Base-by-base conservation (phyloP, 345 rosid species). In the Linum trigynum region DNA sequence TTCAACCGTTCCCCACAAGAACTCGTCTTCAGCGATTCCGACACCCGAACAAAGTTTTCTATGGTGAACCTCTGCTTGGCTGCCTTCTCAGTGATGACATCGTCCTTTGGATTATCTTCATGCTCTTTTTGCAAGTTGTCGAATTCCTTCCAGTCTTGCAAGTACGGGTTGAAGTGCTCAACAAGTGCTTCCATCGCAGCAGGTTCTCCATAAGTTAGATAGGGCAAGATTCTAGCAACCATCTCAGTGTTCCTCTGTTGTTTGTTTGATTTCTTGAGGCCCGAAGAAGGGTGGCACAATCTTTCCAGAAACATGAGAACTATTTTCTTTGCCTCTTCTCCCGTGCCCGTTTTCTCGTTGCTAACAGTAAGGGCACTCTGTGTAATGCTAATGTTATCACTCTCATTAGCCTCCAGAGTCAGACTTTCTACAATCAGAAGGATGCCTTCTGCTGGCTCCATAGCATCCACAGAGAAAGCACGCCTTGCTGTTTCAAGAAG, bases 401-500 rank as follows among this genome's bases (percentile, higher is more conserved):
- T 87, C 75, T 88, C 99, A 65, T 94, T 88, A 75, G 96, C 99
- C 81, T 91, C 99, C 72, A 94, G 69, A 2, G 97, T 88, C 79
- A 94, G 79, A 75, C 88, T 90, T 80, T 94, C 99, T 8, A 94
- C 97, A 71, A 94, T 90, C 77, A 94, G 81, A 75, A 94, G 97
- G 79, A 90, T 94, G 71, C 95, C 96, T 75, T 90, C 99, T 57
- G 99, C 99, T 67, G 95, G 92, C 75, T 94, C 99, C 92, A 94
- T 90, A 67, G 99, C 97, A 83, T 94, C 99, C 69, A 94, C 91
- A 65, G 97, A 80, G 73, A 90, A 94, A 38, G 99, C 99, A 53
- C 88, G 81, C 83, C 99, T 84, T 63, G 95, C 99, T 61, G 97
- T 85, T 84, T 94, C 99, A 75, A 94, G 99, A 76, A 94, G 96